phyloP scores from a whole-genome alignment of 129 eudicot species.

The Rutidosis leptorrhynchoides region DNA sequence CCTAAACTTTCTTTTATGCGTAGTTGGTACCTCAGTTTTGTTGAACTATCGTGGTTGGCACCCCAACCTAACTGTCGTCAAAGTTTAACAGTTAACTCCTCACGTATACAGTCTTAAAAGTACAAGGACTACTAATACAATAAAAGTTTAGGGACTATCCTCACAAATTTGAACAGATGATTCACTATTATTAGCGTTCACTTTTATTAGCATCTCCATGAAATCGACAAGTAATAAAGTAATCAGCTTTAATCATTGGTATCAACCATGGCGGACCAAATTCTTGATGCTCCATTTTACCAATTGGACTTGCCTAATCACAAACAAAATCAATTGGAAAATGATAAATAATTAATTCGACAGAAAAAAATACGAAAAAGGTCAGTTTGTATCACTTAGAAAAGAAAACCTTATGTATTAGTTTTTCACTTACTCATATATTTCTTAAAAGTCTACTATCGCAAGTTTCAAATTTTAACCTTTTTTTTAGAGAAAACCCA shows the following conservation, averaged over 20 bases:
- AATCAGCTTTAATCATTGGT: slow-evolving; percentile 49
- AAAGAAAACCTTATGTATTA: neutral
- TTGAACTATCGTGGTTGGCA: too few species aligned
- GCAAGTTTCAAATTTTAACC: slow-evolving; percentile 27
- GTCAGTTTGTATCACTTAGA: neutral
- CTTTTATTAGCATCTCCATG: slow-evolving; percentile 54
- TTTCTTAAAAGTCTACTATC: neutral
- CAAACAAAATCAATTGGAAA: slow-evolving; percentile 6
- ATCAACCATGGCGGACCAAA: slow-evolving; percentile 56
- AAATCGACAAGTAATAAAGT: slow-evolving; percentile 41
- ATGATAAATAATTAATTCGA: slow-evolving; percentile 13
- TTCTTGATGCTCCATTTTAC: slow-evolving; percentile 38
- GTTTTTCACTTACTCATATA: slow-evolving; percentile 28
- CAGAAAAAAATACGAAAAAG: neutral
- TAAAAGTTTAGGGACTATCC: too few species aligned
- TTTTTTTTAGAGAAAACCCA: slow-evolving; percentile 24
- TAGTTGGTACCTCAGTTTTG: too few species aligned
- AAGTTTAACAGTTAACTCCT: too few species aligned
- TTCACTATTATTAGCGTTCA: slow-evolving; percentile 54
- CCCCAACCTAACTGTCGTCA: too few species aligned
- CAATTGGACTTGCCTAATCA: slow-evolving; percentile 42
- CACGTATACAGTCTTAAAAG: too few species aligned
- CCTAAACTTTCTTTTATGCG: too few species aligned
- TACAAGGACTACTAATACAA: too few species aligned
- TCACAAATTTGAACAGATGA: too few species aligned